A percentile compares a stretch with the other conserved stretches of the same genome.
Evolutionary conservation across 75 land plant genomes (phyloP).

Genomic region (Pinus albicaulis): DNA sequence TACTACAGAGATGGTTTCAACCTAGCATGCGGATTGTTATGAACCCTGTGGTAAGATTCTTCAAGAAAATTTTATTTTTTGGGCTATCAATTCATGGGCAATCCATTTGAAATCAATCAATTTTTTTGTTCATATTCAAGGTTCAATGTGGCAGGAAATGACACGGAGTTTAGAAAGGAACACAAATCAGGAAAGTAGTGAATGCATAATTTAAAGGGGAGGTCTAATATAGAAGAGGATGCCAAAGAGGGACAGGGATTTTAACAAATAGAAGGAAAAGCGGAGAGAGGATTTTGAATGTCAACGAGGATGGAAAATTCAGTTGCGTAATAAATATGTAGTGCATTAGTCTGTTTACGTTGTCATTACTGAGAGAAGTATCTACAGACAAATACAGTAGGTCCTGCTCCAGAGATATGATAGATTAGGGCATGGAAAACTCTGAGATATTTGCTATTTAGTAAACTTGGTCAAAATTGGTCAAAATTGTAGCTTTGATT

Average conservation of each 20-base stretch:
- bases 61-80: not conserved
- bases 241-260: too few relatives aligned
- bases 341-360: not conserved
- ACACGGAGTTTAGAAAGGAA: not conserved
- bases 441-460: too few relatives aligned
- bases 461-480: too few relatives aligned
- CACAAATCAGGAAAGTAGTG: not conserved
- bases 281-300: not conserved
- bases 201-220: not conserved
- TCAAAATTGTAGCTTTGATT: too few relatives aligned
- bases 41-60: slow-evolving; percentile 73
- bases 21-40: slow-evolving; percentile 93
- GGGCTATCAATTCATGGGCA: too few relatives aligned
- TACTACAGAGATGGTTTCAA: slow-evolving; percentile 66
- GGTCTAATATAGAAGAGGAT: not conserved
- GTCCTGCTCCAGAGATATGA: too few relatives aligned
- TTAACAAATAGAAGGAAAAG: too few relatives aligned
- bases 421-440: too few relatives aligned
- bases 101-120: not conserved
- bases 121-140: not conserved
- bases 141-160: not conserved
- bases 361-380: too few relatives aligned
- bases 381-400: too few relatives aligned
- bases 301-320: not conserved
- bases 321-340: not conserved